Evolutionary conservation across 352 stramenopile species (phyloP), one percentile per base, ranked within the genome.

Genomic region (Globisporangium nagaii): DNA sequence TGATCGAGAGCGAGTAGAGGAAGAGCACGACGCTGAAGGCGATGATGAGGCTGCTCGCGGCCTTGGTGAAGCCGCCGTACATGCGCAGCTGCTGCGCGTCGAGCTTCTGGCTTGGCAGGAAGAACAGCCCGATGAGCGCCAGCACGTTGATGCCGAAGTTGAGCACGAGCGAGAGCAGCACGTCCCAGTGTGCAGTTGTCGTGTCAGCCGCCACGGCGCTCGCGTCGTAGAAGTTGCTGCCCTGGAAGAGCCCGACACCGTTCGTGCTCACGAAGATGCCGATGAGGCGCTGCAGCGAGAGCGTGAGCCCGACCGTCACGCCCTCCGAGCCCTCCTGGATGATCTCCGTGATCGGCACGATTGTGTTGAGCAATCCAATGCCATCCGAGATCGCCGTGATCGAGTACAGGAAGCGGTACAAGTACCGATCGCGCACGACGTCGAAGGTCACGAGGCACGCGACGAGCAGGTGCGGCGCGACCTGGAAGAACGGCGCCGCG

Each of bases 71-170:
- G 22, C 79, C 77, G 15, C 77, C 77, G 50, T 84, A 87, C 63
- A 79, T 82, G 27, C 73, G 79, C 28, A 86, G 49, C 46, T 86
- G 77, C 64, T 90, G 76, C 13, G 76, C 73, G 37, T 88, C 79
- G 1, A 86, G 68, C 59, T 90, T 90, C 56, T 90, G 79, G 49
- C 57, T 63, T 15, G 57, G 57, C 25, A 76, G 53, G 52, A 73
- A 63, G 32, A 73, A 58, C 6, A 77, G 46, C 0, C 65, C 68
- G 20, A 72, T 43, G 13, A 51, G 31, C 22, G 49, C 49, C 9
- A 77, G 56, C 7, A 42, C 42, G 34, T 77, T 77, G 58, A 77
- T 59, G 48, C 42, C 56, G 46, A 69, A 71, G 53, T 63, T 63
- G 36, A 72, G 43, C 0, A 70, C 17, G 15, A 74, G 40, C 31